These are phyloP conservation scores for Benincasa hispida DNA, from an alignment of 306 rosid species.

Conservation along the genomic window DNA sequence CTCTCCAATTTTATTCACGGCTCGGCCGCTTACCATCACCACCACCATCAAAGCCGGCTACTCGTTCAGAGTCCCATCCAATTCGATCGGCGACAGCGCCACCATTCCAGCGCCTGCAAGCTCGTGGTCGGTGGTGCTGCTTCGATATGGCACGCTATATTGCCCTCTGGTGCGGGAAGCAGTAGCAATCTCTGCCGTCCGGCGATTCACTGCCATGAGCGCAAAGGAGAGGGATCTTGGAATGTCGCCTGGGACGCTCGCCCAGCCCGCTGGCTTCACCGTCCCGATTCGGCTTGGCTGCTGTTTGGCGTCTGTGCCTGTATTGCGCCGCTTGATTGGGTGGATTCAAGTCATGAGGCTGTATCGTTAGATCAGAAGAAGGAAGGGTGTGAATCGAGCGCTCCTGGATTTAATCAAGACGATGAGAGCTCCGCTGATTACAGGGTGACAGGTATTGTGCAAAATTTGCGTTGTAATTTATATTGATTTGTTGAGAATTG, in stretches of 20 bases:
- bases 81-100: conserved; percentile 24
- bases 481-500: not conserved
- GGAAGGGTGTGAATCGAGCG: conserved; percentile 6
- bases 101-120: conserved; percentile 50
- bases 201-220: conserved; percentile 29
- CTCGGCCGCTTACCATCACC: conserved; percentile 26
- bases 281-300: conserved; percentile 80
- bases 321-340: conserved; percentile 41
- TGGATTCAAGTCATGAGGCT: conserved; percentile 14
- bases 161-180: conserved; percentile 26
- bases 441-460: conserved; percentile 51
- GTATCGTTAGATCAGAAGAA: conserved; percentile 2
- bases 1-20: conserved; percentile 36
- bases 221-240: conserved; percentile 89
- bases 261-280: conserved; percentile 90
- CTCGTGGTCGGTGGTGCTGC: conserved; percentile 39
- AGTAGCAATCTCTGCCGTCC: conserved; percentile 19
- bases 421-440: conserved; percentile 37
- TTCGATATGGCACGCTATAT: conserved; percentile 76
- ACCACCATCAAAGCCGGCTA: not conserved
- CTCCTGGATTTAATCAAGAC: not conserved
- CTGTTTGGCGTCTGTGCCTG: conserved; percentile 82
- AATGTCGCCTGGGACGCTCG: conserved; percentile 86
- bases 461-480: not conserved
- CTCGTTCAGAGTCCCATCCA: conserved; percentile 16